Base-by-base conservation (phyloP, 139 green algal genomes). In the Tetradesmus obliquus region DNA sequence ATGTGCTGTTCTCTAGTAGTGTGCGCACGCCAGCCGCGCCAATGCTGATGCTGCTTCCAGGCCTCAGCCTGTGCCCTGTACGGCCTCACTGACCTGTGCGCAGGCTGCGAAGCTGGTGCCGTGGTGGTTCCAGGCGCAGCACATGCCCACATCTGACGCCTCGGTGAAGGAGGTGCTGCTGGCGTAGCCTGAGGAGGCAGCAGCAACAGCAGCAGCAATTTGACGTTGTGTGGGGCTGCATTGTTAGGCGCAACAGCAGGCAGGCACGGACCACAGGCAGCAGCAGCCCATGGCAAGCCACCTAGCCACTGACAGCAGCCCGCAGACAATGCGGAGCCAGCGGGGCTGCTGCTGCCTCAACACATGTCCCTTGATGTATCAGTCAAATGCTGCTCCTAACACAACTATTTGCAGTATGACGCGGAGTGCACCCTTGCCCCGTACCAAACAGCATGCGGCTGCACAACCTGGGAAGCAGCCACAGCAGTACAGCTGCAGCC, bases 111-210 rank as follows among this genome's bases (percentile, higher is more conserved):
- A 76, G 66, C 66, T 76, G 66, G 55, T 79, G 79, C 88, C 88
- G 76, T 91, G 79, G 9, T 84, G 55, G 81, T 92, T 93, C 95
- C 95, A 97, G 19, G 90, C 94, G 93, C 96, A 97, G 90, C 94
- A 95, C 96, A 98, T 97, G 74, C 96, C 96, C 22, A 94, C 94
- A 88, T 98, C 96, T 17, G 62, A 24, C 1, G 94, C 95, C 66
- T 95, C 95, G 0, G 86, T 92, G 83, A 94, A 94, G 7, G 76
- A 91, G 8, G n/a, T 74, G 1, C 83, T 0, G 22, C 86, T 86
- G 17, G 85, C 79, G 91, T 97, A 97, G 51, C 91, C 91, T 13
- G 87, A 2, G 3, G 55, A 55, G 79, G n/a, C 55, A 88, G 55
- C 54, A 86, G 17, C 6, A 54, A n/a, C 79, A 84, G 79, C 45